phyloP scores from a whole-genome alignment of 2,329 filamentous ascomycete species.

The Colletotrichum sp. region DNA sequence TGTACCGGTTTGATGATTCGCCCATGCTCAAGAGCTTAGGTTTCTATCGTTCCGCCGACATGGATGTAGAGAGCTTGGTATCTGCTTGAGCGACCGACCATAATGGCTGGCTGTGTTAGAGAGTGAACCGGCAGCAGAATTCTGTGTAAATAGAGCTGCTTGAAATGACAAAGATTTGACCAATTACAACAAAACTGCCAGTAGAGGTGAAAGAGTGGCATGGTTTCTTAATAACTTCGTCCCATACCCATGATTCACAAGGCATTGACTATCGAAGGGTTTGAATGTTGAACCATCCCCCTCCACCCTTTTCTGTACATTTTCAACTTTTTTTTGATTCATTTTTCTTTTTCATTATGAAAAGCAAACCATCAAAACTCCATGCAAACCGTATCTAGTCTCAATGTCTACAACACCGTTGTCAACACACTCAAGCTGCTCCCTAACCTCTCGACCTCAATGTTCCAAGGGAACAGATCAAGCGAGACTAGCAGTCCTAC shows the following conservation, averaged over 20 bases:
- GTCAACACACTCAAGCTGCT: neutral
- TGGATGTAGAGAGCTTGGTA: slow-evolving; percentile 44
- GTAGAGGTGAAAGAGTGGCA: neutral
- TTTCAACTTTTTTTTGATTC: neutral
- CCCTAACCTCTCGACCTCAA: neutral
- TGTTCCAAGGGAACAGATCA: neutral
- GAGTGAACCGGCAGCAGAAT: neutral
- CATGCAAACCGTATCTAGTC: neutral
- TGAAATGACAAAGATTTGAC: neutral
- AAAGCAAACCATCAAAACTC: neutral
- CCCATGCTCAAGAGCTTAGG: slow-evolving; percentile 58
- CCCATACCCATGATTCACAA: neutral
- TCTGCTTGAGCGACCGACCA: slow-evolving; percentile 14
- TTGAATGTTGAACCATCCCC: neutral
- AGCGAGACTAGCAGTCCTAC: neutral
- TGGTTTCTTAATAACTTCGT: neutral
- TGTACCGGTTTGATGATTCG: slow-evolving; percentile 60
- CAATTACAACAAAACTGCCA: neutral
- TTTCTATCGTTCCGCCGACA: slow-evolving; percentile 47
- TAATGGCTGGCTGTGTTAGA: neutral
- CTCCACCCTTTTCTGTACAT: neutral
- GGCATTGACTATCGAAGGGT: neutral
- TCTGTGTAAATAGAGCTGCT: neutral
- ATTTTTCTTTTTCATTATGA: neutral
- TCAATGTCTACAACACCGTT: neutral